These are phyloP conservation scores for Taiozyma onychis DNA, from an alignment of 1,139 yeast species.

Conservation along the genomic window DNA sequence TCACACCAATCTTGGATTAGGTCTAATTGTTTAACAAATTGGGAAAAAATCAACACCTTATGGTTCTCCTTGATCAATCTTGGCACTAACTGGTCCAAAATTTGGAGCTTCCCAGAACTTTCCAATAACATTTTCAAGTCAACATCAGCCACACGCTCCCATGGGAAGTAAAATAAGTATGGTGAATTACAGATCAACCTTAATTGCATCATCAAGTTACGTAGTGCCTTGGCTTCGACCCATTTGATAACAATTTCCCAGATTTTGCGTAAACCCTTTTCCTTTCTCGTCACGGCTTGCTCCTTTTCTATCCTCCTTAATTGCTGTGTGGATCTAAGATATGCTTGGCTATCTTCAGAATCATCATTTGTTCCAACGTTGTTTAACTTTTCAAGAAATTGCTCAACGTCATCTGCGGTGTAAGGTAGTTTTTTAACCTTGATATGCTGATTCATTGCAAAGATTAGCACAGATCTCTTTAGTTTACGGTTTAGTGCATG, in stretches of 20 bases:
- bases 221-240: constrained; percentile 41
- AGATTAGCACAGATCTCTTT: constrained; percentile 36
- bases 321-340: constrained; percentile 11
- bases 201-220: constrained; percentile 74
- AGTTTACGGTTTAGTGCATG: constrained; percentile 48
- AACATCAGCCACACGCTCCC: constrained; percentile 37
- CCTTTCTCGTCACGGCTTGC: constrained; percentile 1
- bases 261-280: constrained; percentile 14
- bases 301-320: not conserved
- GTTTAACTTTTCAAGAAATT: constrained; percentile 32
- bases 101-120: constrained; percentile 66
- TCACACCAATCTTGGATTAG: constrained; percentile 66
- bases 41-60: constrained; percentile 75
- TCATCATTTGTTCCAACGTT: constrained; percentile 28
- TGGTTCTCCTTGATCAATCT: constrained; percentile 45
- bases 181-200: constrained; percentile 85
- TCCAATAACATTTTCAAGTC: constrained; percentile 33
- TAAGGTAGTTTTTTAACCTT: constrained; percentile 28
- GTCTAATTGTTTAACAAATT: constrained; percentile 76
- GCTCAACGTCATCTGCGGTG: constrained; percentile 34
- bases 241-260: constrained; percentile 27
- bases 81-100: constrained; percentile 58
- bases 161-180: constrained; percentile 76
- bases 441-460: constrained; percentile 42
- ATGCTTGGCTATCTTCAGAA: constrained; percentile 9